Percentiles rank a stretch among this genome's conserved stretches.
Evolutionary conservation across 2,329 filamentous ascomycete genomes (phyloP).

Genomic region (Monilinia polystroma): DNA sequence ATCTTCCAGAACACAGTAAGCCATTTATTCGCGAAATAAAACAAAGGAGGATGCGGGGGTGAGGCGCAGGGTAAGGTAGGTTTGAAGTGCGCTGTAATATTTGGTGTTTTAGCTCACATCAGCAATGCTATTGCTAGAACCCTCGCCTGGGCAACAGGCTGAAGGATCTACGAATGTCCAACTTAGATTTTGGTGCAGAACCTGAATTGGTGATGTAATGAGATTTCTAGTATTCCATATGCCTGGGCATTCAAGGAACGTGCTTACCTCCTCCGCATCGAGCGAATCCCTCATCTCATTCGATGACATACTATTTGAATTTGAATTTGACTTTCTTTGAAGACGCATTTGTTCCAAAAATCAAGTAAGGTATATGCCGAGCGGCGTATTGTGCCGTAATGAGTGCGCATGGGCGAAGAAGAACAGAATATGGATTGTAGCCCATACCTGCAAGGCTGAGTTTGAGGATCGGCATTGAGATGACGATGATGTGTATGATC

Average conservation of each 20-base stretch:
- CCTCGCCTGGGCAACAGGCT: background rate
- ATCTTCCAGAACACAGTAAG: background rate
- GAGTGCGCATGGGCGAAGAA: background rate
- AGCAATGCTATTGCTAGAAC: constrained; percentile 13
- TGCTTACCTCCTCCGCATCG: background rate
- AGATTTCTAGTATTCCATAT: background rate
- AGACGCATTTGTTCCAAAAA: background rate
- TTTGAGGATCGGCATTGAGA: background rate
- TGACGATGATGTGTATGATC: background rate
- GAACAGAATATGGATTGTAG: background rate
- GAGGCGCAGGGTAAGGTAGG: constrained; percentile 4
- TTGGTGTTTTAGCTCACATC: background rate
- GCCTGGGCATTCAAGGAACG: background rate
- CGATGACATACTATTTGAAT: background rate
- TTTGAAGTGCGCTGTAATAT: background rate
- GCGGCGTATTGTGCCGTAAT: background rate
- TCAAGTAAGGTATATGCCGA: background rate
- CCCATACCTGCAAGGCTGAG: constrained; percentile 15
- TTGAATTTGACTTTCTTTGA: background rate
- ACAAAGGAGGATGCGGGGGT: background rate
- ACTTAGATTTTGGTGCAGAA: too few species aligned
- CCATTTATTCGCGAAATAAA: background rate
- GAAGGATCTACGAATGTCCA: background rate
- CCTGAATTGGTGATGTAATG: background rate
- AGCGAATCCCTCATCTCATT: background rate